Base-by-base conservation (phyloP, 208 protist species). In the Phytomonas francai region DNA sequence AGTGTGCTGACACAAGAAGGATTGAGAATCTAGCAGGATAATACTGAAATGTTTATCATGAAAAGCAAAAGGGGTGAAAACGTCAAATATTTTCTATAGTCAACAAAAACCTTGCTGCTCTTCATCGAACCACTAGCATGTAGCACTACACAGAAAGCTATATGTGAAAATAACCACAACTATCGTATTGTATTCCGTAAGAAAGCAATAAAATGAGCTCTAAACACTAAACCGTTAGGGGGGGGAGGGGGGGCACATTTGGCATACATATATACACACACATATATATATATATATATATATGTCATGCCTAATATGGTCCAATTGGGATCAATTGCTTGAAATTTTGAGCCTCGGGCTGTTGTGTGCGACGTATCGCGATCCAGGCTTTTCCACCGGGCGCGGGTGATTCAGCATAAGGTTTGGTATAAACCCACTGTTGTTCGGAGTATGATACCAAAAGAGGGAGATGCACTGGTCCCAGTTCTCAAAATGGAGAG, bases 401-500 rank as follows among this genome's bases (percentile, higher is more conserved):
- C 75, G 73, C 34, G 65, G 68, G 68, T 88, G 81, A 73, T 90
- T 92, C 33, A 92, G 67, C 70, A 94, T 63, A 11, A 94, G 73
- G 54, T 68, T 72, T 0, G 83, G 74, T n/a, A 81, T 68, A 60
- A 76, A 76, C n/a, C 27, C 39, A 12, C 70, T 80, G 3, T 59
- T 63, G 58, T 84, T 88, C 64, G 72, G 71, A 9, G 73, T 85
- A 74, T 85, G 72, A n/a, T 58, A 16, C 80, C 79, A 90, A 78
- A 76, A 88, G 16, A 66, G 59, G 32, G 75, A 56, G 42, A 91
- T 56, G 58, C 68, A 67, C 42, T 84, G 73, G 30, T 83, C 73
- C 81, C 79, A 85, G 39, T 88, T 60, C 42, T 61, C 63, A 34
- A 90, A 85, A 67, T 79, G 72, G 28, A 68, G 68, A 0, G 74